A percentile compares a stretch with the other conserved stretches of the same genome.
Evolutionary conservation across 257 asterid genomes (phyloP).

Genomic region (Petrea volubilis): DNA sequence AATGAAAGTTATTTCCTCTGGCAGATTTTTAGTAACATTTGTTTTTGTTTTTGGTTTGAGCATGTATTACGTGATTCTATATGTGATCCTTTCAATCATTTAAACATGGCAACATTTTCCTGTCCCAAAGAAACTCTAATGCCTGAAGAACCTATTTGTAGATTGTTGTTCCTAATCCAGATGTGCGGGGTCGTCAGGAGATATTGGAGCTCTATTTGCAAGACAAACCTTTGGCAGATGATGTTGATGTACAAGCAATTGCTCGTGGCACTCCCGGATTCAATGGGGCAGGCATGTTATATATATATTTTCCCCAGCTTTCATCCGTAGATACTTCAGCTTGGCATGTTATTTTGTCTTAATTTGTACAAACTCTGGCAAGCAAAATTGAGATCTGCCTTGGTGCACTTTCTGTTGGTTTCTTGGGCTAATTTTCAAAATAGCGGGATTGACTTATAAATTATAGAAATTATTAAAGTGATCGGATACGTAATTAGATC

Average conservation of each 20-base stretch:
- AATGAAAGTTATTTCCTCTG: background rate
- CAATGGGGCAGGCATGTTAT: conserved; percentile 70
- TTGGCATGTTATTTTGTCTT: background rate
- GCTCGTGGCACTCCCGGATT: conserved; percentile 91
- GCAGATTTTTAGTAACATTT: background rate
- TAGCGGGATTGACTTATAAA: background rate
- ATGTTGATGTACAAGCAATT: conserved; percentile 70
- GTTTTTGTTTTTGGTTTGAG: background rate
- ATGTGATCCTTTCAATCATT: background rate
- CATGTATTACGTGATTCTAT: background rate
- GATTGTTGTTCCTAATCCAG: conserved; percentile 81
- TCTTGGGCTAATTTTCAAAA: background rate
- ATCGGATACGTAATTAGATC: background rate
- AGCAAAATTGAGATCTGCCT: background rate
- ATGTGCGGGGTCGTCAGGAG: conserved; percentile 79
- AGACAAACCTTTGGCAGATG: conserved; percentile 69
- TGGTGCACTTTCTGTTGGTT: background rate
- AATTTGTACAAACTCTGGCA: background rate
- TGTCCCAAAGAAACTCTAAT: conserved; percentile 13
- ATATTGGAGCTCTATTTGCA: conserved; percentile 73
- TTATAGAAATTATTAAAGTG: background rate
- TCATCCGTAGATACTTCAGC: background rate
- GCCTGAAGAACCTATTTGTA: conserved; percentile 23
- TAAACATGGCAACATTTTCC: background rate
- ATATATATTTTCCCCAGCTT: conserved; percentile 7